A percentile compares a stretch with the other conserved stretches of the same genome.
Evolutionary conservation across 331 rosid species (phyloP).

Genomic region (Rhamnella rubrinervis): DNA sequence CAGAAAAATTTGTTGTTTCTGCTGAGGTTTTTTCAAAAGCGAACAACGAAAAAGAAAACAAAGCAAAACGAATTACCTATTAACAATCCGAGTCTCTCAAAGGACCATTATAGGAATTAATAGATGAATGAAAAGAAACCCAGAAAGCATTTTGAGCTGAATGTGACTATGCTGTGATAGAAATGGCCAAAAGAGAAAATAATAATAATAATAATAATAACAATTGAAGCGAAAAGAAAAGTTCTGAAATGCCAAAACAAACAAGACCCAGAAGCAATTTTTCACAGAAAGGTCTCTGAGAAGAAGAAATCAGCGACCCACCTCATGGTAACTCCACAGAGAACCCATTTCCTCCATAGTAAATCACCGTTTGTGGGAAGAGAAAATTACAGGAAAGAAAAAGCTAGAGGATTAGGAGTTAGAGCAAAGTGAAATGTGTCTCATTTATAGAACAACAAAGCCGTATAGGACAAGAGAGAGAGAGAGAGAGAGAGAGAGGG

Average conservation of each 20-base stretch:
- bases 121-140: constrained; percentile 17
- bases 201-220: constrained; percentile 3
- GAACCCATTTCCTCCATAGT: constrained; percentile 59
- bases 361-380: background rate
- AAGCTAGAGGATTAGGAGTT: constrained; percentile 20
- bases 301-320: constrained; percentile 31
- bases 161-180: background rate
- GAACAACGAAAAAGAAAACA: background rate
- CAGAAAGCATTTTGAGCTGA: background rate
- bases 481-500: background rate
- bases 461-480: constrained; percentile 13
- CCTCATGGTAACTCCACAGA: constrained; percentile 56
- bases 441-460: constrained; percentile 52
- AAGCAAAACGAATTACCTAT: background rate
- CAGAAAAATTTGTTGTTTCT: too few relatives aligned
- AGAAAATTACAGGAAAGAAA: background rate
- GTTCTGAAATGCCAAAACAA: constrained; percentile 7
- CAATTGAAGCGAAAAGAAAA: background rate
- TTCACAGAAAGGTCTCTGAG: background rate
- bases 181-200: too few relatives aligned
- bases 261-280: constrained; percentile 11
- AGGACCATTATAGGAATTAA: background rate
- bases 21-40: too few relatives aligned
- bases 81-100: background rate
- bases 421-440: background rate